Evolutionary conservation across 495 filamentous ascomycete species (phyloP), one percentile per base, ranked within the genome.

Genomic region (Jackrogersella multiformis): DNA sequence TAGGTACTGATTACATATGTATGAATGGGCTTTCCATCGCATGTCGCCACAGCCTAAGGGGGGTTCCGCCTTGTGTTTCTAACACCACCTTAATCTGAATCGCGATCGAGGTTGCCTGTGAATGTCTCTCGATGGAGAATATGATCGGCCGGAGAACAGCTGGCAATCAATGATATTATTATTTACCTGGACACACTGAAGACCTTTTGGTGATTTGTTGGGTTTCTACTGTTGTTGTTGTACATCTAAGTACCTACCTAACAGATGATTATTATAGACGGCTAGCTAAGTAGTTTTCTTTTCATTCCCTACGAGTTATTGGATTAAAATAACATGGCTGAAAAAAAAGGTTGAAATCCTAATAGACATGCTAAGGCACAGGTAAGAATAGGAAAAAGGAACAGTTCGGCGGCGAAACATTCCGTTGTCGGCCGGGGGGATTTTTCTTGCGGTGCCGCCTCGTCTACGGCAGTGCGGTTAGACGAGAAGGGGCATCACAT

Each of bases 341-440:
- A 44, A 44, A 42, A 42, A 21, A 44, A 44, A 44, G 23, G 18
- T 44, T 49, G 23, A 28, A 49, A 49, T 49, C n/a, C n/a, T n/a
- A n/a, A n/a, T n/a, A n/a, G n/a, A n/a, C n/a, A n/a, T n/a, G n/a
- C n/a, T n/a, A n/a, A n/a, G n/a, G n/a, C n/a, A n/a, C n/a, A n/a
- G n/a, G n/a, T n/a, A n/a, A n/a, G n/a, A n/a, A n/a, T n/a, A 34
- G 34, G 10, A 16, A 8, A 26, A n/a, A 35, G 18, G 15, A 36
- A 24, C 49, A 53, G 6, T 52, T 34, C 26, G 18, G 28, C 56
- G 56, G 56, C 56, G 30, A 59, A 42, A 24, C 23, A n/a, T 52
- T 61, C 57, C 57, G 57, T 52, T 52, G 45, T 61, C 57, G 57
- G 57, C 46, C 34, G 30, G 46, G 45, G 42, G 34, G 45, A n/a